Base-by-base conservation (phyloP, 139 green algal species). In the Pleodorina starrii region DNA sequence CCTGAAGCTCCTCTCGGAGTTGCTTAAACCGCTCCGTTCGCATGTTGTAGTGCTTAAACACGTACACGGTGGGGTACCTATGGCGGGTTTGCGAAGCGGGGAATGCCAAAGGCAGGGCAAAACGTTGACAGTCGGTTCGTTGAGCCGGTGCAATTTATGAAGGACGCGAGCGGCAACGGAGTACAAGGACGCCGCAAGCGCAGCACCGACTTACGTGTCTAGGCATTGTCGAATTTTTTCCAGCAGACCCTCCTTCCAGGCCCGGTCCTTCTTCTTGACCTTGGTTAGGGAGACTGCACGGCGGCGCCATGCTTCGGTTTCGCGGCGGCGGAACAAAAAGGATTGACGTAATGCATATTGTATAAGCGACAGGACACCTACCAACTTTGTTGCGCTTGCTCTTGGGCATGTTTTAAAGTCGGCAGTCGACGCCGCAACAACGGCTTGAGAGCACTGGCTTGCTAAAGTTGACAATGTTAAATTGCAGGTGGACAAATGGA, bases 1-100 rank as follows among this genome's bases (percentile, higher is more conserved):
- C 94, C 29, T 93, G 90, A 0, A 94, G 88, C 82, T 98, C 93
- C 14, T 99, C 94, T 21, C 97, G 87, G 40, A 99, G 91, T 88
- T 98, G 92, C 92, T 99, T 99, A 89, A 99, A 98, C 54, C 94
- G 94, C 66, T 98, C 97, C 60, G 98, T 99, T 11, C 98, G 93
- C 93, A 99, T 97, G 92, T 99, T 99, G 40, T 96, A 79, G 60
- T 97, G 96, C 32, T 91, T 89, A 85, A 99, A 98, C 1, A 99
- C 75, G 86, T 98, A 99, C 1, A 98, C 85, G 23, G 88, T 84
- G 21, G 94, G 92, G 77, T 97, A 98, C 74, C 96, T 98, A 94
- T 63, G 51, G 6, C 40, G 1, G 29, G 81, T 59, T 40, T 66
- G 29, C 7, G 29, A 17, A 60, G 7, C 9, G n/a, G n/a, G n/a